phyloP scores from a whole-genome alignment of 148 eudicot species.

The Camellia sinensis region DNA sequence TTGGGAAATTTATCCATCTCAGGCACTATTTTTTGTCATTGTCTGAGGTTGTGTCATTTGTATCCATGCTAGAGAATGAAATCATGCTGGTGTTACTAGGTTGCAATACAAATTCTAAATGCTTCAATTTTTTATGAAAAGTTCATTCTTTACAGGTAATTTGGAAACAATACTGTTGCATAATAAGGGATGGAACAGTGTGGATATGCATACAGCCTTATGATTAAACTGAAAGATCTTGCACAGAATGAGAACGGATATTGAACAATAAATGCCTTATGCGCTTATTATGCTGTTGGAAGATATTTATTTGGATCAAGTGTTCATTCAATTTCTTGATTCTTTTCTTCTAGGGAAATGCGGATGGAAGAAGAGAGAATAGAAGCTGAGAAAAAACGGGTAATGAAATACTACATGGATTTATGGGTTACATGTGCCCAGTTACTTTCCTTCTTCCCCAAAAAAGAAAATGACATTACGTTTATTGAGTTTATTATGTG shows the following conservation, averaged over 20 bases:
- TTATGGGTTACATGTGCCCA: background rate
- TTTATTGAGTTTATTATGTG: background rate
- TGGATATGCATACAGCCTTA: background rate
- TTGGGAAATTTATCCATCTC: background rate
- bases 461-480: background rate
- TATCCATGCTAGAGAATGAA: background rate
- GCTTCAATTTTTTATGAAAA: background rate
- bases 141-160: background rate
- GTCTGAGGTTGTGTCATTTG: background rate
- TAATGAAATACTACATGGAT: slow-evolving; percentile 23
- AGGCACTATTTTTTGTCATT: background rate
- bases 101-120: background rate
- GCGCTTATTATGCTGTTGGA: background rate
- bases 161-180: background rate
- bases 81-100: background rate
- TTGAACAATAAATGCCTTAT: background rate
- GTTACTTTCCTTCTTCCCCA: background rate
- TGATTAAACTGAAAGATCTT: background rate
- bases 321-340: slow-evolving; percentile 5
- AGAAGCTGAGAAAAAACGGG: slow-evolving; percentile 90
- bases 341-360: slow-evolving; percentile 70
- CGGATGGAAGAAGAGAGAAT: slow-evolving; percentile 90
- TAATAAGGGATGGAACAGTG: background rate
- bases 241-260: background rate
- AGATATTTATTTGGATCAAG: background rate